Percentiles rank a stretch among this genome's conserved stretches.
These are phyloP conservation scores for Marvania coccoides DNA, from an alignment of 139 green algal genomes.

Conservation along the genomic window DNA sequence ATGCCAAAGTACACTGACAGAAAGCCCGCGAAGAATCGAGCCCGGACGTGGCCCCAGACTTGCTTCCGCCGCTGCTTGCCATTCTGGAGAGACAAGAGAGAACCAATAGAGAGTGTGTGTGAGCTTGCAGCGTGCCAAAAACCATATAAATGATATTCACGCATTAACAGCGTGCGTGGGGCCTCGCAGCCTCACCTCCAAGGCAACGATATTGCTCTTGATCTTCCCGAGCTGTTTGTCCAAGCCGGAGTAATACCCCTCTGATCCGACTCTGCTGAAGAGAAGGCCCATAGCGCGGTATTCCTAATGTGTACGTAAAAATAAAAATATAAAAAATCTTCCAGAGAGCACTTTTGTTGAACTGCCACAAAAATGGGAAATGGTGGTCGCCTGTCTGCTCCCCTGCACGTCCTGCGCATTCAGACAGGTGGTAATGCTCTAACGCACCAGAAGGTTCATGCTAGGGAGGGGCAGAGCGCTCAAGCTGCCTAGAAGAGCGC, in stretches of 20 bases:
- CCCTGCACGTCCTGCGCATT: too few relatives aligned
- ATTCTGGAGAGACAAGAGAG: neutral
- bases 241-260: constrained; percentile 6
- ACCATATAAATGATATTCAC: neutral
- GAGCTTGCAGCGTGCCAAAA: neutral
- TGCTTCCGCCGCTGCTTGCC: neutral
- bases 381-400: too few relatives aligned
- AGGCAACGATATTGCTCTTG: neutral
- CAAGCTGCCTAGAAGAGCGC: too few relatives aligned
- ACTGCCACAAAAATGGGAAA: too few relatives aligned
- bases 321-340: neutral
- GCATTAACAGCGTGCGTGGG: neutral
- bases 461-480: too few relatives aligned
- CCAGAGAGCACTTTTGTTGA: too few relatives aligned
- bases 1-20: neutral
- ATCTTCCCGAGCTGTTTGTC: neutral
- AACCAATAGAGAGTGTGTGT: neutral
- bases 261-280: neutral
- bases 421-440: too few relatives aligned
- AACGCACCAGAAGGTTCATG: too few relatives aligned
- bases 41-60: neutral
- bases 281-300: neutral
- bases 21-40: constrained; percentile 1
- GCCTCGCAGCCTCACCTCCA: neutral
- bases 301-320: neutral